Evolutionary conservation across 2,329 filamentous ascomycete genomes (phyloP), one percentile per base, ranked within the genome.

Genomic region (Exophiala oligosperma): DNA sequence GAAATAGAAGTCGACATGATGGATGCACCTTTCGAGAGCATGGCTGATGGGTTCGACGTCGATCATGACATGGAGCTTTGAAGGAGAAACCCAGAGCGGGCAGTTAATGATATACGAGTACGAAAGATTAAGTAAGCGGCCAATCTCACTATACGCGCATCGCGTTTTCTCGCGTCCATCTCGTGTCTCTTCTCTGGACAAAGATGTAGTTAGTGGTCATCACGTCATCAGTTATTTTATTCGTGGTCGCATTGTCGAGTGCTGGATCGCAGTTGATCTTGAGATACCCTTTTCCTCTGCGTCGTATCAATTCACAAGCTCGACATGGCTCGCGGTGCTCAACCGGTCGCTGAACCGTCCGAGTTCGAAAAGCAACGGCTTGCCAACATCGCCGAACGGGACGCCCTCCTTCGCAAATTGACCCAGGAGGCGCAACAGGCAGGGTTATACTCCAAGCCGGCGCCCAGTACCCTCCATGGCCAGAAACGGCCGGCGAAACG

Each of bases 361-460:
- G 90, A 91, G 40, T 97, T 96, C 73, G 92, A 96, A 79, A 86
- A 87, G 67, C 86, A 90, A 66, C 83, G 92, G 0, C 83, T 91
- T 14, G 91, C 92, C 60, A 96, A 96, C 65, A 95, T 96, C 41
- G 90, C 88, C 0, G 87, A 90, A 54, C 94, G 95, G 67, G 88
- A 93, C 73, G 90, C 88, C 71, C 81, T 96, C 0, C 75, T 97
- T 0, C 89, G 89, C 59, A 88, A 92, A 59, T 83, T 96, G 1
- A 87, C 89, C 37, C 77, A 84, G 64, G 83, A 86, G 68, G 81
- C 83, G 1, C 84, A 85, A 1, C 83, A 88, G 0, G 86, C 90
- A 0, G 88, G 88, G n/a, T 78, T 89, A 9, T 89, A 87, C 47
- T 69, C 76, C 1, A 79, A 76, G 49, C 78, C 82, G 1, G 73